Conservation (phyloP, 352 stramenopile species). For the Phytophthora macrochlamydospora region DNA sequence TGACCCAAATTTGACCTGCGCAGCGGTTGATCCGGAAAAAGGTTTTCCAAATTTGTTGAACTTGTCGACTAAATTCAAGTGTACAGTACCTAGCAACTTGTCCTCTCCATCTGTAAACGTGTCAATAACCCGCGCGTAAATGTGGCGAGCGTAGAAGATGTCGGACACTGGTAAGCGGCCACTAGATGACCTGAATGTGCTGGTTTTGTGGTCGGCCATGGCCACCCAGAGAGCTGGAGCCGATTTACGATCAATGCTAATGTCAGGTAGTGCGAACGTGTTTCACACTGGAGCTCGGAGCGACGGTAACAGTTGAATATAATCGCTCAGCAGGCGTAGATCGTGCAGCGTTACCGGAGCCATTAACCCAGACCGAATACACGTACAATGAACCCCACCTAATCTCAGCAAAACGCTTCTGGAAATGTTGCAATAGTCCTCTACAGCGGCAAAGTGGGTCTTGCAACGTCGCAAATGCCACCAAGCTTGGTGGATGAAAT, state of each 20-base stretch:
- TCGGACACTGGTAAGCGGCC: conserved; percentile 6
- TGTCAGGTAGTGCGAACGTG: conserved; percentile 2
- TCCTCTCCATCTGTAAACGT: conserved; percentile 8
- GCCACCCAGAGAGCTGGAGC: conserved; percentile 13
- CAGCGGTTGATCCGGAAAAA: too few species aligned
- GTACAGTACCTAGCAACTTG: neutral
- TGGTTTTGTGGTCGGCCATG: neutral
- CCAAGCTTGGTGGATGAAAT: conserved; percentile 3
- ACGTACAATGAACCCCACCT: conserved; percentile 13
- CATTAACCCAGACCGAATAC: conserved; percentile 16
- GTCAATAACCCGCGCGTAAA: conserved; percentile 1
- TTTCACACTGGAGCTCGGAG: conserved; percentile 13
- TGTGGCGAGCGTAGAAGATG: conserved; percentile 5
- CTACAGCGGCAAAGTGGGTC: conserved; percentile 9
- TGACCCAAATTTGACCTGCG: too few species aligned
- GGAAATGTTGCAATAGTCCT: conserved; percentile 15
- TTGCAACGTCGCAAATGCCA: neutral
- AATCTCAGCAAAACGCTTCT: conserved; percentile 15
- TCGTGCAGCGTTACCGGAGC: conserved; percentile 1
- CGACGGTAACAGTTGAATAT: conserved; percentile 8
- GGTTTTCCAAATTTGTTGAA: conserved; percentile 1
- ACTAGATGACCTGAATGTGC: too few species aligned
- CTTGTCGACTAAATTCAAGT: conserved; percentile 4
- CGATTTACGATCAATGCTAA: conserved; percentile 8
- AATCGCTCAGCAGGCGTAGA: conserved; percentile 8